phyloP scores from a whole-genome alignment of 2,329 filamentous ascomycete species.

The Colletotrichum siamense region DNA sequence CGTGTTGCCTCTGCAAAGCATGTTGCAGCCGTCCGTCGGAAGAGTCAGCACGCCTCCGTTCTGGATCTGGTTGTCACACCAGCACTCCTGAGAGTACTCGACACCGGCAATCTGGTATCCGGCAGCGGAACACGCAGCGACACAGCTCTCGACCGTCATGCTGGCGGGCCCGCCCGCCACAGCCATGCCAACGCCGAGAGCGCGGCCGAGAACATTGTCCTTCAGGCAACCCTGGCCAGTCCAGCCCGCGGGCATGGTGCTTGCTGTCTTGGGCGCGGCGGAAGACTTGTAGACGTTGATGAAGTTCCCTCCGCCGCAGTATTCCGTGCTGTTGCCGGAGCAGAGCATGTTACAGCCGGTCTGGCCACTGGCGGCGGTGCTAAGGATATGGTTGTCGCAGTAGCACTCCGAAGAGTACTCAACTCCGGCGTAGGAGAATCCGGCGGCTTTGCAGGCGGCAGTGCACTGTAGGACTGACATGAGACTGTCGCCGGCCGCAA shows the following conservation, averaged over 20 bases:
- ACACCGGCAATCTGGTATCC: conserved; percentile 34
- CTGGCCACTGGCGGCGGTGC: conserved; percentile 25
- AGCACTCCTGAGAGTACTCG: conserved; percentile 44
- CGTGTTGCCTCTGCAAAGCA: conserved; percentile 35
- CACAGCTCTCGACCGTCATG: too few relatives aligned
- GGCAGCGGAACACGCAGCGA: too few relatives aligned
- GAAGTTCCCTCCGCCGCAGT: neutral
- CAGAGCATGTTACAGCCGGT: conserved; percentile 37
- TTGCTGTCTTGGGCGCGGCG: too few relatives aligned
- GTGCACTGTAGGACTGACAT: neutral
- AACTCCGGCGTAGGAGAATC: conserved; percentile 44
- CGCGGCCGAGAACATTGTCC: too few relatives aligned
- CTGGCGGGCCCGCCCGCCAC: too few relatives aligned
- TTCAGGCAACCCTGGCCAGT: too few relatives aligned
- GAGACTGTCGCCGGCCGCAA: neutral
- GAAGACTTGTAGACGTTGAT: too few relatives aligned
- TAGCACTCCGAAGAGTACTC: conserved; percentile 44
- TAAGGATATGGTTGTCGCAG: conserved; percentile 35
- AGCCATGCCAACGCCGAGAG: too few relatives aligned
- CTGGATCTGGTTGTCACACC: conserved; percentile 35
- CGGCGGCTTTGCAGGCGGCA: conserved; percentile 2
- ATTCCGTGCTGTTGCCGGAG: conserved; percentile 33
- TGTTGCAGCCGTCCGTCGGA: conserved; percentile 33
- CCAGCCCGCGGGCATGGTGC: too few relatives aligned
- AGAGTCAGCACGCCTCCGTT: conserved; percentile 24